Evolutionary conservation across 345 rosid species (phyloP), one percentile per base, ranked within the genome.

Genomic region (Eutrema heterophyllum): DNA sequence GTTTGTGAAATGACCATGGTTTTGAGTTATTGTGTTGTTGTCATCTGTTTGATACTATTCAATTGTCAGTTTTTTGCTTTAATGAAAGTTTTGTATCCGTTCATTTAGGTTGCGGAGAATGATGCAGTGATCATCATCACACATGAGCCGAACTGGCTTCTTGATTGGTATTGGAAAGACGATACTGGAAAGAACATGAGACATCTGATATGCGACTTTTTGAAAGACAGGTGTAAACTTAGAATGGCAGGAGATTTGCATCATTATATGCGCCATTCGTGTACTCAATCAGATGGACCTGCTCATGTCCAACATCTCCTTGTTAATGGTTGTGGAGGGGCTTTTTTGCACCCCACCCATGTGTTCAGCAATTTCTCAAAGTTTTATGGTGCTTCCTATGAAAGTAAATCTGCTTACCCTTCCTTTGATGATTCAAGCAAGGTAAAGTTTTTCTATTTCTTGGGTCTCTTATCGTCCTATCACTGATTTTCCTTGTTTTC

Each of bases 301-400:
- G 82, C 76, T 60, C 76, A 85, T 68, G 93, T 89, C 69, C 96
- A 86, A 58, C 96, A 90, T 85, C 83, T 93, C 57, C 83, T 93
- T 71, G 98, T 93, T 63, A 89, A 90, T 82, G 98, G 98, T 26
- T 86, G 90, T 68, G 97, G 98, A 51, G 97, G 97, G 70, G 98
- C 97, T 16, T 93, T 93, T 83, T 75, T 93, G 72, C 97, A 93
- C 81, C 97, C 97, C 51, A 93, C 98, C 36, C 98, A 93, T 74
- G 97, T 90, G 69, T 93, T 93, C 66, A 71, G 85, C 41, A 76
- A 82, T 68, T 93, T 93, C 71, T 84, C 83, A 29, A 79, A 79
- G 66, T 79, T 68, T 40, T 81, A 76, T 77, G 93, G 89, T 67
- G 68, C 85, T 27, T 61, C 84, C 11, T 90, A 90, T 38, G 97